Evolutionary conservation across 2,329 filamentous ascomycete genomes (phyloP).

Genomic region (Bertia moriformis): DNA sequence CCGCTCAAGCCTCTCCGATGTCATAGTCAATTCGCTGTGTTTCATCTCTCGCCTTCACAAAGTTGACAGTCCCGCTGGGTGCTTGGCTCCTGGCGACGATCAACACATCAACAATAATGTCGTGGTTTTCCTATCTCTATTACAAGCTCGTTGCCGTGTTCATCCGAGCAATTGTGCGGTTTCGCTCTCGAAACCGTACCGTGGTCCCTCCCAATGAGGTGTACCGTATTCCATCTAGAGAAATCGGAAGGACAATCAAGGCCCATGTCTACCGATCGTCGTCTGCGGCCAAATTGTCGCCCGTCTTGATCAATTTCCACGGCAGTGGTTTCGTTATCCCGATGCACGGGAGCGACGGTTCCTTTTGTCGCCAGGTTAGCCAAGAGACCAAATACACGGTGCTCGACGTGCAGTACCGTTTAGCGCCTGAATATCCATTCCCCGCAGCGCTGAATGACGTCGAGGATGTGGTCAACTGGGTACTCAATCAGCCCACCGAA

Average conservation of each 20-base stretch:
- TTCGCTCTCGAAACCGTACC: background rate
- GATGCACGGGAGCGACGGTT: conserved; percentile 20
- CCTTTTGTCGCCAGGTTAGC: conserved; percentile 18
- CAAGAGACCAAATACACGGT: conserved; percentile 10
- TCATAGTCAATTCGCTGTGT: no score
- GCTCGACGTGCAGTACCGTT: conserved; percentile 20
- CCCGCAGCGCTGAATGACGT: conserved; percentile 24
- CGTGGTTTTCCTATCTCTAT: no score
- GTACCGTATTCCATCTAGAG: conserved; percentile 11
- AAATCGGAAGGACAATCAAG: conserved; percentile 10
- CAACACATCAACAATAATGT: no score
- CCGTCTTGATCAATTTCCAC: conserved; percentile 20
- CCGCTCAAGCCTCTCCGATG: no score
- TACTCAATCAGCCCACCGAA: conserved; percentile 10
- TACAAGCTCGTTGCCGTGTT: background rate
- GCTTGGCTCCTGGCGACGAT: no score
- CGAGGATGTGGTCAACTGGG: conserved; percentile 18
- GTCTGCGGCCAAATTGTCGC: conserved; percentile 3
- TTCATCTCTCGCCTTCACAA: no score
- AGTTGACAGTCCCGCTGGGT: no score
- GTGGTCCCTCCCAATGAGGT: background rate
- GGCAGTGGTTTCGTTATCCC: conserved; percentile 18
- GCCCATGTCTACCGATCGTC: conserved; percentile 11
- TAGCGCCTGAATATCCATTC: conserved; percentile 22
- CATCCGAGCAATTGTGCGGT: background rate